Conservation (phyloP, 1,139 yeast genomes). For the Magnusiomyces sp. region DNA sequence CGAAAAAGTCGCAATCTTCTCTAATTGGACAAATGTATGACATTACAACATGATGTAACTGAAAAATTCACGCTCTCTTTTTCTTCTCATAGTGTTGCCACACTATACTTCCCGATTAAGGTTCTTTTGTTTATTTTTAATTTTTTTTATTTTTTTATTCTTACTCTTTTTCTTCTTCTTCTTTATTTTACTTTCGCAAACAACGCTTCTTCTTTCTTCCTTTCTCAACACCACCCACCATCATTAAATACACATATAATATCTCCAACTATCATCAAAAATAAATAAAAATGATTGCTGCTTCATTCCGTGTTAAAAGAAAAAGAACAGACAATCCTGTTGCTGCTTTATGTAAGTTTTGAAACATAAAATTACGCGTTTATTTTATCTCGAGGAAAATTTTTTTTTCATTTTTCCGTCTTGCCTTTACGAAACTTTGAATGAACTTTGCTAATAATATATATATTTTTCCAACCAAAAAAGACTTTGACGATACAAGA, state of each 20-base stretch:
- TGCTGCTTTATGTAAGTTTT: conserved; percentile 54
- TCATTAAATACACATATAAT: too few relatives aligned
- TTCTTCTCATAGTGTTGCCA: too few relatives aligned
- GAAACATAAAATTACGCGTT: too few relatives aligned
- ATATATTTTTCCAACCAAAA: neutral
- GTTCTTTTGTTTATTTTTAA: neutral
- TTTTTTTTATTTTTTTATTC: neutral
- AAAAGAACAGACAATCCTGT: conserved; percentile 80
- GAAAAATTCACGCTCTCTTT: too few relatives aligned
- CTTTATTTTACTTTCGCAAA: neutral
- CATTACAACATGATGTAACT: too few relatives aligned
- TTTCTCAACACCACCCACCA: neutral
- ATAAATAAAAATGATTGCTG: neutral
- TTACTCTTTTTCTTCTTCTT: neutral
- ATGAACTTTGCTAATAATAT: too few relatives aligned
- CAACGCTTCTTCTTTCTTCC: neutral
- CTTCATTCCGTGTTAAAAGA: conserved; percentile 55
- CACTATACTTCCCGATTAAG: too few relatives aligned
- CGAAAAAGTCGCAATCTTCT: too few relatives aligned
- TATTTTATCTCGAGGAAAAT: neutral
- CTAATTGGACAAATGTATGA: too few relatives aligned
- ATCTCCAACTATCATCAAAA: too few relatives aligned
- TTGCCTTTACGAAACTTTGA: neutral
- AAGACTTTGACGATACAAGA: conserved; percentile 4
- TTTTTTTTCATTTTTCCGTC: neutral